Base-by-base conservation (phyloP, 345 rosid genomes). In the Sonneratia caseolaris region DNA sequence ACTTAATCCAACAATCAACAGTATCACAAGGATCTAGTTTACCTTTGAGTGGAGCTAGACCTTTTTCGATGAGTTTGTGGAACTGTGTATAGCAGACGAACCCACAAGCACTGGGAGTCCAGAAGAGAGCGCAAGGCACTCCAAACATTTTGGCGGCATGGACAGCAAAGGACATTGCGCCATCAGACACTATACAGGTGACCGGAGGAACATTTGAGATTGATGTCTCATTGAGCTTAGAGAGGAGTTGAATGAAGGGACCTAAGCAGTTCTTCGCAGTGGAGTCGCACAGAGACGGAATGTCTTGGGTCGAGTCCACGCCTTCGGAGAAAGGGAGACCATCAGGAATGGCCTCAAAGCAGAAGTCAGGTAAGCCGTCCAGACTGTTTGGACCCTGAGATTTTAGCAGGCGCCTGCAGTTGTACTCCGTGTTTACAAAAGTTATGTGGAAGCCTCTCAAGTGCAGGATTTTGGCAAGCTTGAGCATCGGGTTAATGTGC, bases 41-140 rank as follows among this genome's bases (percentile, higher is more conserved):
- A 66, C 70, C 66, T 73, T 73, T 73, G 12, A 73, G 42, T 66
- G 75, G 75, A 8, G 51, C 64, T n/a, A 66, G 64, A 37, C 56
- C 75, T 42, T 73, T 53, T 13, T 53, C 55, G 45, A 38, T 49
- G 51, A 66, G 48, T 43, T 38, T 56, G 14, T 45, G 51, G 19
- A 4, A 73, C 3, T 66, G 75, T 45, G 56, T 66, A 38, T 37
- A 66, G 21, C 75, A 62, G 37, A 66, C 24, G 8, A 38, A 37
- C 35, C 65, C 56, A 27, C 70, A 53, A n/a, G 42, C 71, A 18
- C 70, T 22, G 70, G 56, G 51, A 11, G 75, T 73, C 59, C 59
- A 66, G 48, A 73, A 66, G 15, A n/a, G n/a, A 32, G 61, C 69
- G 19, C 53, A 51, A 15, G 71, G 71, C 48, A 73, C 18, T 43